Evolutionary conservation across 306 rosid genomes (phyloP).

Genomic region (Citrullus amarus): DNA sequence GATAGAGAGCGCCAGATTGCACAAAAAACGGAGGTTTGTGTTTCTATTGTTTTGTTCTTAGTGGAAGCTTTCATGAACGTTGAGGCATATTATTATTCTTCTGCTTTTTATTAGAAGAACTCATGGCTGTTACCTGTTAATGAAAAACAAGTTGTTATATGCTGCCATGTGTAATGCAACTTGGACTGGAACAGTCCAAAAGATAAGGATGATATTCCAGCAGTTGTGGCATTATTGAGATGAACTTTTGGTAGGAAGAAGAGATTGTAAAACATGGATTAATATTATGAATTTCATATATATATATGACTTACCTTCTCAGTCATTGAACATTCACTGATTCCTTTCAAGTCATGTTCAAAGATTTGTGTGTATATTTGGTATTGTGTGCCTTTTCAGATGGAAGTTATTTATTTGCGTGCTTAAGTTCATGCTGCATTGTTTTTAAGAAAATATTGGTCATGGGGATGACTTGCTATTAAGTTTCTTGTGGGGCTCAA

Average conservation of each 20-base stretch:
- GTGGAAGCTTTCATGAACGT: background rate
- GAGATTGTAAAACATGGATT: background rate
- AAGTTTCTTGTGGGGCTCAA: no score
- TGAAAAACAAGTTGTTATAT: background rate
- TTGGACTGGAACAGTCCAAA: background rate
- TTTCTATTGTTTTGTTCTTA: conserved; percentile 11
- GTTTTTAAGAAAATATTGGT: background rate
- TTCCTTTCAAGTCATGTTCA: background rate
- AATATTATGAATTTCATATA: background rate
- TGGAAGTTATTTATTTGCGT: background rate
- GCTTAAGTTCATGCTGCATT: background rate
- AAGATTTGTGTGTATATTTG: background rate
- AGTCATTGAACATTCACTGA: background rate
- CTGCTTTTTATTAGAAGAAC: background rate
- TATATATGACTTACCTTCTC: background rate
- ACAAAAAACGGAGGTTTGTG: conserved; percentile 55
- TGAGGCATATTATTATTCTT: background rate
- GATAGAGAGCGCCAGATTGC: conserved; percentile 63
- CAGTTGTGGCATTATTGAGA: background rate
- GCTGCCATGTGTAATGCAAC: background rate
- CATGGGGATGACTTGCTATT: background rate
- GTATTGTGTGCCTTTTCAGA: background rate
- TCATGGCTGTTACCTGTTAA: background rate
- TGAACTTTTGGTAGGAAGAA: background rate
- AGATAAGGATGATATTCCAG: background rate